These are phyloP conservation scores for Penicillium goetzii DNA, from an alignment of 495 filamentous ascomycete genomes.

Conservation along the genomic window DNA sequence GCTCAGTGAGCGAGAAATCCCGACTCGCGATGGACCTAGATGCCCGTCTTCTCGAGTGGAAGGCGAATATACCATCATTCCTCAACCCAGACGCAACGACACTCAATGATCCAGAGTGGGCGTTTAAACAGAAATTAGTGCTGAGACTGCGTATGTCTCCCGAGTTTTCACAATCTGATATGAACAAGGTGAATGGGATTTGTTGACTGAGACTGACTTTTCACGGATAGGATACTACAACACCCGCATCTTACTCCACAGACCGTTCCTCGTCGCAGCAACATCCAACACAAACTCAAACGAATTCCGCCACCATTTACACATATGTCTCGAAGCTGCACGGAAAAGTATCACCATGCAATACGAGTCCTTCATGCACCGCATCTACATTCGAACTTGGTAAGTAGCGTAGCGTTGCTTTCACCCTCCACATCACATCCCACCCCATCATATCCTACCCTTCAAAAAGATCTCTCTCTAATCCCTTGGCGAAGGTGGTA, in stretches of 20 bases:
- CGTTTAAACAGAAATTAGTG: not conserved
- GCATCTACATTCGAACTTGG: not conserved
- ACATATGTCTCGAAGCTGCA: not conserved
- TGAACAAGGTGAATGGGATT: not conserved
- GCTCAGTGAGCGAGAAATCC: not conserved
- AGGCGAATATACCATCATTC: not conserved
- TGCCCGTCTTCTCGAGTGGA: not conserved
- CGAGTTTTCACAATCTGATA: too few relatives aligned
- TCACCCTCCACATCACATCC: too few relatives aligned
- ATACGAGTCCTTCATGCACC: not conserved
- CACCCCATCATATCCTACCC: too few relatives aligned
- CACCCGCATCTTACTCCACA: not conserved
- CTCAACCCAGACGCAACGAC: not conserved
- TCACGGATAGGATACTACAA: not conserved
- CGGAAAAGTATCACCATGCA: not conserved
- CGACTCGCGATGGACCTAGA: not conserved
- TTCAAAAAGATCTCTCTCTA: too few relatives aligned
- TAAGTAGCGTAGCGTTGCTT: not conserved
- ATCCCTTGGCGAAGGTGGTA: conserved; percentile 32
- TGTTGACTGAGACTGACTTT: not conserved
- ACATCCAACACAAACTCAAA: not conserved
- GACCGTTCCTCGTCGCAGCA: not conserved
- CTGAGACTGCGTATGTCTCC: not conserved
- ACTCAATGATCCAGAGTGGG: not conserved
- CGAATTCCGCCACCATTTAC: not conserved